Evolutionary conservation across 2,329 filamentous ascomycete species (phyloP).

Genomic region (Colletotrichum musae): DNA sequence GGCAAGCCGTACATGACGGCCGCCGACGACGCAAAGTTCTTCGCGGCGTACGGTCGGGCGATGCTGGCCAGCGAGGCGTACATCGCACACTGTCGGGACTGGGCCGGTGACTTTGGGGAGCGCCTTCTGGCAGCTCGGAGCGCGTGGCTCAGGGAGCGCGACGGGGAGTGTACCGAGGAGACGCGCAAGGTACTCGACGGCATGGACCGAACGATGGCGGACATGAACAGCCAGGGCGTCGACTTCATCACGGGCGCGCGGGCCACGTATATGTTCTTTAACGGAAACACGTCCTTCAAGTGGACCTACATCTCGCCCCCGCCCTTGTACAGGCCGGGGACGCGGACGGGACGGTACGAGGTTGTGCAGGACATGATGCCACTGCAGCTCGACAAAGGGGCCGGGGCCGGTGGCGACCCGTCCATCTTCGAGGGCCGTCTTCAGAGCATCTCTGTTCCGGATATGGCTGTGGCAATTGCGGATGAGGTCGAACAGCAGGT

Average conservation of each 20-base stretch:
- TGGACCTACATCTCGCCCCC: slow-evolving; percentile 21
- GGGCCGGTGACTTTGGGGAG: slow-evolving; percentile 5
- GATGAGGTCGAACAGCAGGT: slow-evolving; percentile 26
- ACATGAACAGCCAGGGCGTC: slow-evolving; percentile 22
- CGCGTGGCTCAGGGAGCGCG: slow-evolving; percentile 14
- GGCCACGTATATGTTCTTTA: slow-evolving; percentile 16
- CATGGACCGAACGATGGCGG: slow-evolving; percentile 10
- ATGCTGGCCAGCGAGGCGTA: slow-evolving; percentile 19
- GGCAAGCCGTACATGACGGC: slow-evolving; percentile 17
- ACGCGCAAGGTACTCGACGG: background rate
- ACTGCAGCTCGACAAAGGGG: background rate
- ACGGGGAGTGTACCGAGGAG: background rate
- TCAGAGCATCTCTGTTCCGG: slow-evolving; percentile 25
- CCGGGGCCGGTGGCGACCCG: background rate
- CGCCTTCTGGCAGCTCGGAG: background rate
- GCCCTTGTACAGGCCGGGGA: slow-evolving; percentile 16
- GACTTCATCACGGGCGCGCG: slow-evolving; percentile 22
- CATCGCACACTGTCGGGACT: slow-evolving; percentile 14
- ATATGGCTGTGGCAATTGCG: slow-evolving; percentile 26
- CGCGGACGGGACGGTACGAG: slow-evolving; percentile 11
- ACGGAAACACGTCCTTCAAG: slow-evolving; percentile 18
- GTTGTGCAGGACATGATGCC: slow-evolving; percentile 18
- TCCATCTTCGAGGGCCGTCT: slow-evolving; percentile 12
- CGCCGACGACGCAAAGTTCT: slow-evolving; percentile 19
- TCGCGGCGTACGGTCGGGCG: slow-evolving; percentile 14